A percentile compares a stretch with the other conserved stretches of the same genome.
Conservation (phyloP, 2,329 filamentous ascomycete genomes). For the Aspergillus candidus region DNA sequence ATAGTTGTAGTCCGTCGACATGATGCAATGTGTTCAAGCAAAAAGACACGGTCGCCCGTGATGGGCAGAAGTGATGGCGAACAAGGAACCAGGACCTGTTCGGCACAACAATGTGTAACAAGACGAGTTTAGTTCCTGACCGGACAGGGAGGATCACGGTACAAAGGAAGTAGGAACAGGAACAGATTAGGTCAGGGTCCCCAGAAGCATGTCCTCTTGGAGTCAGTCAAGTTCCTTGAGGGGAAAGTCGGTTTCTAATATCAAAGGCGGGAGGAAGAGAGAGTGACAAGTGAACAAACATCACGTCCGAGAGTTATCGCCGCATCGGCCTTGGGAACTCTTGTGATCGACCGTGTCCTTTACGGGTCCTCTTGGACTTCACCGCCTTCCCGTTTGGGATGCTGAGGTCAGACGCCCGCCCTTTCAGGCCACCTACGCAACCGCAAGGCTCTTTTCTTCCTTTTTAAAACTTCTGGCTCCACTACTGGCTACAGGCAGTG, state of each 20-base stretch:
- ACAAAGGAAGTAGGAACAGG: neutral
- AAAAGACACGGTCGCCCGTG: slow-evolving; percentile 29
- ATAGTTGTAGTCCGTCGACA: slow-evolving; percentile 95
- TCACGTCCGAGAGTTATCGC: slow-evolving; percentile 20
- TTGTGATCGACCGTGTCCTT: slow-evolving; percentile 38
- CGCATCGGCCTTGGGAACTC: slow-evolving; percentile 18
- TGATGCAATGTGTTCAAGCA: slow-evolving; percentile 32
- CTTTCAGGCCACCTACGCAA: neutral
- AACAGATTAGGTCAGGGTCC: slow-evolving; percentile 3
- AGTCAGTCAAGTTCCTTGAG: neutral
- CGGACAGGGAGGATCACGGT: neutral
- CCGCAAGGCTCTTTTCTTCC: slow-evolving; percentile 1
- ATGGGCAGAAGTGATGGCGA: slow-evolving; percentile 17
- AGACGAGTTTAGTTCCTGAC: neutral
- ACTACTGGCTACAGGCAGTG: too few relatives aligned
- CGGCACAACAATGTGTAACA: neutral
- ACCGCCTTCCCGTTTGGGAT: slow-evolving; percentile 24
- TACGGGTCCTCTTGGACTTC: slow-evolving; percentile 13
- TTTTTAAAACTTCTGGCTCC: too few relatives aligned
- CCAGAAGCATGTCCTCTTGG: slow-evolving; percentile 10
- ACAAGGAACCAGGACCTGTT: slow-evolving; percentile 2
- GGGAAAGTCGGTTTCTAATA: too few relatives aligned
- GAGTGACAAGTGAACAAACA: slow-evolving; percentile 6
- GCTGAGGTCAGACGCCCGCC: slow-evolving; percentile 5
- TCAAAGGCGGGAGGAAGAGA: slow-evolving; percentile 6